Base-by-base conservation (phyloP, 768 basidiomycete species). In the Lentinula sp. region DNA sequence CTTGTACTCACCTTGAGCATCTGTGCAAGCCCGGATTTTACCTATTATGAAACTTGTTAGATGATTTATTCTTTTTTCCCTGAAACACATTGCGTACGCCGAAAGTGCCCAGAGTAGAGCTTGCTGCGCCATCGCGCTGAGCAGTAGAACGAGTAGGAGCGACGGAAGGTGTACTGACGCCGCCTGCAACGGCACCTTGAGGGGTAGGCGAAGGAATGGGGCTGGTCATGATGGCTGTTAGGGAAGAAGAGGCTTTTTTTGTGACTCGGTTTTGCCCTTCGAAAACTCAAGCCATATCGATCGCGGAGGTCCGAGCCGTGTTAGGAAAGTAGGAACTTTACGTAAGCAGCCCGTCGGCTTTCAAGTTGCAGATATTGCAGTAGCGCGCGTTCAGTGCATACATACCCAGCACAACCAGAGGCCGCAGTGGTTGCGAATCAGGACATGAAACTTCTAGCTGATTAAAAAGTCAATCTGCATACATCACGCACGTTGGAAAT, bases 11-110 rank as follows among this genome's bases (percentile, higher is more conserved):
- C 84, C 79, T 90, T 90, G 66, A 90, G 77, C 89, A 91, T 91
- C 77, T 90, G 87, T 13, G 90, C 87, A 36, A 91, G 77, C 48
- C 87, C 88, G 33, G 84, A 84, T 71, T 88, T 87, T 66, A 88
- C 87, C 85, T 85, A 63, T 23, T 23, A 39, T n/a, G 32, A 33
- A 36, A 33, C 20, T 57, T 43, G 18, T 57, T n/a, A 43, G 33
- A 28, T 28, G 28, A 48, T 9, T 10, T 42, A 36, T 43, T 33
- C 10, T 57, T 43, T 13, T 4, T 20, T 46, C 36, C 7, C 7
- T 16, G 16, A 16, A 43, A 41, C 18, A 20, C 4, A 52, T 51
- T n/a, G 65, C 78, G 56, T 61, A 84, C 82, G 0, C 79, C 80
- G 66, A 84, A 85, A 1, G 84, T 84, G 18, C 83, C 83, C 37